Base-by-base conservation (phyloP, 768 basidiomycete genomes). In the Amanita thiersii region DNA sequence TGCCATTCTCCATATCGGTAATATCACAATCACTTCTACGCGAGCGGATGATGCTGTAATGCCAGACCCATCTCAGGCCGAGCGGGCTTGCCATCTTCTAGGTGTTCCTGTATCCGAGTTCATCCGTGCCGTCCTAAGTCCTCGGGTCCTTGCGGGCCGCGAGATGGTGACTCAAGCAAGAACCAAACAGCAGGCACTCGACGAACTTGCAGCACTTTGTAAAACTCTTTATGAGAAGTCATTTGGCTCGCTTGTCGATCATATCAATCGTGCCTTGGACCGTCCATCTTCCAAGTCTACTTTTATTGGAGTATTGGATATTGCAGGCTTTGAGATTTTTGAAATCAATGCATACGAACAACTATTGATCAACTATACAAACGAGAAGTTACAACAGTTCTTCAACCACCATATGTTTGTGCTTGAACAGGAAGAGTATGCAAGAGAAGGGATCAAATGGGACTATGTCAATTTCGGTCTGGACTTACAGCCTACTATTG, bases 391-490 rank as follows among this genome's bases (percentile, higher is more conserved):
- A 6, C 94, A 97, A 58, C 94, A 97, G 60, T 90, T 89, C 62
- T 92, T 92, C 75, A 99, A 98, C 54, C 91, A 98, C 61, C 96
- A 98, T 59, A 98, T 98, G 96, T 98, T 99, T 62, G 90, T 96
- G 28, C 78, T 98, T 24, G 96, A 99, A 66, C 96, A 99, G 57
- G 96, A 99, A 58, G 96, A 99, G 59, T 98, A 99, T 62, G 75
- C 89, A 12, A 77, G 96, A 14, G 96, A 99, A 59, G 82, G 82
- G 14, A 99, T 99, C 60, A 81, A 92, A 43, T 99, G 96, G 96
- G 82, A 93, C 55, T 96, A 93, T 53, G 84, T 93, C 61, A 97
- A 98, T 62, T 99, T 99, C 56, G 96, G 94, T 11, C 72, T 96
- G 31, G 94, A 99, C 60, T 66, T 99, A 4, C 94, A 99, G 56